Evolutionary conservation across 1,139 yeast species (phyloP).

Genomic region (Taphrina wiesneri): DNA sequence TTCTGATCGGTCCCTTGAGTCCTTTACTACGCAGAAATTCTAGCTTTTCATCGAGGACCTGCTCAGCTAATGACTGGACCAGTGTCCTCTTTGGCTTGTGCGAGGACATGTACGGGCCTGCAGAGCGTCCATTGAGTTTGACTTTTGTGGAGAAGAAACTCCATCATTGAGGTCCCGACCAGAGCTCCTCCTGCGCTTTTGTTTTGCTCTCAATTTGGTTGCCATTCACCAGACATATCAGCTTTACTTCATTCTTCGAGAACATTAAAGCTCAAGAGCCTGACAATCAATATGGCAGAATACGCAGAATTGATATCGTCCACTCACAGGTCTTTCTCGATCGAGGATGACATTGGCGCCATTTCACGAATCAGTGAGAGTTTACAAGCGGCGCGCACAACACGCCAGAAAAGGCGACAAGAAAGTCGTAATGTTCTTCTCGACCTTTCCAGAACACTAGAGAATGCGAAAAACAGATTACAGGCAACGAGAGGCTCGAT

Average conservation of each 20-base stretch:
- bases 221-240: neutral
- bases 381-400: slow-evolving; percentile 35
- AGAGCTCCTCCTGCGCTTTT: slow-evolving; percentile 1
- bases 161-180: neutral
- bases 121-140: neutral
- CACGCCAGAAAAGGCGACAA: slow-evolving; percentile 37
- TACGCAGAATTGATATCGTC: slow-evolving; percentile 35
- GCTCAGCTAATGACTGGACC: neutral
- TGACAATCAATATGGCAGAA: neutral
- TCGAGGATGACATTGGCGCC: slow-evolving; percentile 39
- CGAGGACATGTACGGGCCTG: neutral
- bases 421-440: slow-evolving; percentile 37
- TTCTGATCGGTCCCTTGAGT: neutral
- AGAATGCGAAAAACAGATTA: neutral
- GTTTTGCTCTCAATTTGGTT: neutral
- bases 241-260: neutral
- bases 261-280: neutral
- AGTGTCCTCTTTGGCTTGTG: slow-evolving; percentile 1
- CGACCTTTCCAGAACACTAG: slow-evolving; percentile 32
- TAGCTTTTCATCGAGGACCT: slow-evolving; percentile 2
- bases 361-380: slow-evolving; percentile 39
- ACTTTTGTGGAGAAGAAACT: neutral
- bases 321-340: slow-evolving; percentile 38
- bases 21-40: neutral
- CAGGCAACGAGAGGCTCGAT: slow-evolving; percentile 41